Percentiles rank a stretch among this genome's conserved stretches.
Evolutionary conservation across 2,329 filamentous ascomycete genomes (phyloP).

Genomic region (Fusarium sp.): DNA sequence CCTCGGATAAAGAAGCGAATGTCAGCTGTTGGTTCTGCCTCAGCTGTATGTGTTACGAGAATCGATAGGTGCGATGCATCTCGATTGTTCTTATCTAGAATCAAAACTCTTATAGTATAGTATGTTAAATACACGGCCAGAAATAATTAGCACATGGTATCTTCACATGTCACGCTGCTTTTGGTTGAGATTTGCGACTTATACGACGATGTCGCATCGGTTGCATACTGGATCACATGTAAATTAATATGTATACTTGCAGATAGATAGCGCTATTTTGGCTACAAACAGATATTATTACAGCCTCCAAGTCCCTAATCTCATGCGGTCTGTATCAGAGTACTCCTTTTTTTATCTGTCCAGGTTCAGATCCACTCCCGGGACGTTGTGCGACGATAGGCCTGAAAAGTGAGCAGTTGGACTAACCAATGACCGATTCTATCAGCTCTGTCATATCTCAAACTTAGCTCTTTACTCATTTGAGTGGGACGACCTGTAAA

Average conservation of each 20-base stretch:
- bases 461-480: background rate
- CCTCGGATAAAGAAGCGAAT: background rate
- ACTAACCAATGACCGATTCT: background rate
- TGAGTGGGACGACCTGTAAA: background rate
- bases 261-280: background rate
- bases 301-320: too few relatives aligned
- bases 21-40: background rate
- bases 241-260: background rate
- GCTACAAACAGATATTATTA: background rate
- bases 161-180: background rate
- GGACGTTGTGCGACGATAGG: background rate
- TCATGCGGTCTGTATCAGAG: background rate
- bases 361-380: background rate
- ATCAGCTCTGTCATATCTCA: background rate
- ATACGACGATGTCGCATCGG: background rate
- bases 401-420: background rate
- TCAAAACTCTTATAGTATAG: background rate
- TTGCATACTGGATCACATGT: background rate
- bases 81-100: background rate
- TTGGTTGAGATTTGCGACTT: background rate
- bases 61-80: background rate
- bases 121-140: background rate
- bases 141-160: background rate
- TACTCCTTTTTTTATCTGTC: background rate
- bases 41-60: background rate